phyloP scores from a whole-genome alignment of 208 protist genomes.

The Crithidia brevicula region DNA sequence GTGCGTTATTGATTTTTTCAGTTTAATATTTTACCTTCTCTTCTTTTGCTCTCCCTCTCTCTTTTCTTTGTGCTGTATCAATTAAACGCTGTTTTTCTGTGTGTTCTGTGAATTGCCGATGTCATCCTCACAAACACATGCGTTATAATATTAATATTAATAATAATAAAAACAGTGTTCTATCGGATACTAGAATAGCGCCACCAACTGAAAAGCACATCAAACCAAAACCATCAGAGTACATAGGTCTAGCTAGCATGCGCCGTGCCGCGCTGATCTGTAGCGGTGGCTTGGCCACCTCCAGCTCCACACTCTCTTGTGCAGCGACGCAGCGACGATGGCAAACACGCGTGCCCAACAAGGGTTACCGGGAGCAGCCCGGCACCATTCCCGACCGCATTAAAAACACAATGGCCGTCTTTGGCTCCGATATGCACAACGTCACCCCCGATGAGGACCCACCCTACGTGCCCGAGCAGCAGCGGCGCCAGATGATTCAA shows the following conservation, averaged over 20 bases:
- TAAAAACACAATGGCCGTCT: conserved; percentile 74
- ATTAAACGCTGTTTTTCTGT: no score
- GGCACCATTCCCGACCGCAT: conserved; percentile 75
- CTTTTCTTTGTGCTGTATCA: no score
- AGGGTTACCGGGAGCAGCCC: conserved; percentile 77
- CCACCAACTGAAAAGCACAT: neutral
- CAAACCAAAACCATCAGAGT: neutral
- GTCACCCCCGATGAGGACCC: conserved; percentile 59
- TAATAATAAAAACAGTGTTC: no score
- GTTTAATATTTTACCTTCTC: no score
- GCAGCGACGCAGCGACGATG: conserved; percentile 4
- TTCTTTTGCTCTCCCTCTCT: no score
- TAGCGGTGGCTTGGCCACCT: neutral
- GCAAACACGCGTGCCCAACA: conserved; percentile 67
- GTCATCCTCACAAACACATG: no score
- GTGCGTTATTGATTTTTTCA: no score
- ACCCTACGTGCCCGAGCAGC: conserved; percentile 76
- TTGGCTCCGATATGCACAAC: conserved; percentile 56
- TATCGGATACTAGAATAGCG: no score
- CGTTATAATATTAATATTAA: no score
- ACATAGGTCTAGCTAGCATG: neutral
- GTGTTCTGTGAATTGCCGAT: no score
- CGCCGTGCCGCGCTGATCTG: conserved; percentile 3
- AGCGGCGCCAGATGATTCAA: conserved; percentile 65
- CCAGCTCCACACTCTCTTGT: no score